These are phyloP conservation scores for Priceomyces haplophilus DNA, from an alignment of 805 yeast genomes.

Conservation along the genomic window DNA sequence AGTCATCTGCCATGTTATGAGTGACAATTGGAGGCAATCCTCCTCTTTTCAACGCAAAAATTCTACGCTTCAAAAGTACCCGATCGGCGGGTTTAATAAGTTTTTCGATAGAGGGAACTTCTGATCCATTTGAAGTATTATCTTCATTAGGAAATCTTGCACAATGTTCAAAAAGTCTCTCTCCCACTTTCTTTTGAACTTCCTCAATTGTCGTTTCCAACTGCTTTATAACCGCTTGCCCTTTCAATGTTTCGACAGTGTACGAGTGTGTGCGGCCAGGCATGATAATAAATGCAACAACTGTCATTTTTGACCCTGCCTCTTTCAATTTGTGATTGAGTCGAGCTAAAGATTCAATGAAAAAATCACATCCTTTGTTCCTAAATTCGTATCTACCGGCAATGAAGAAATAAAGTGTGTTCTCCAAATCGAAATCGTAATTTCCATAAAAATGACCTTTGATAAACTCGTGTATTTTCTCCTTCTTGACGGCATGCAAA, in stretches of 20 bases:
- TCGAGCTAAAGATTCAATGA: conserved; percentile 88
- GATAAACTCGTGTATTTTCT: conserved; percentile 87
- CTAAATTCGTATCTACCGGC: conserved; percentile 97
- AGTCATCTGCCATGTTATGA: conserved; percentile 93
- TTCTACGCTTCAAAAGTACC: conserved; percentile 85
- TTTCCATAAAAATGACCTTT: conserved; percentile 98
- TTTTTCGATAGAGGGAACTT: conserved; percentile 77
- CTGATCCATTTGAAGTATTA: conserved; percentile 44
- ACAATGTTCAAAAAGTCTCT: conserved; percentile 85
- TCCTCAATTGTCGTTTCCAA: conserved; percentile 85
- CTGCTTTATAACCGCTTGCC: conserved; percentile 93
- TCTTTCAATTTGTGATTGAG: conserved; percentile 83
- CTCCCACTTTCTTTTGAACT: conserved; percentile 82
- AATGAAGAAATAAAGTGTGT: conserved; percentile 91
- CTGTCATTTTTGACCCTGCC: conserved; percentile 80
- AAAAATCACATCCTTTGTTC: conserved; percentile 95
- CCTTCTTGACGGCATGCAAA: conserved; percentile 88
- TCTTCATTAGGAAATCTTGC: conserved; percentile 58
- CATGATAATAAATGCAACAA: conserved; percentile 96
- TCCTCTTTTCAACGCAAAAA: conserved; percentile 86
- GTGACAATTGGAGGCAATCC: conserved; percentile 93
- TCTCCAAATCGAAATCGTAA: conserved; percentile 89
- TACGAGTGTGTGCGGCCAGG: conserved; percentile 93
- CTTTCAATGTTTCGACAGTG: conserved; percentile 92
- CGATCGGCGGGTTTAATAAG: conserved; percentile 83